Evolutionary conservation across 345 rosid species (phyloP).

Genomic region (Carallia pectinifolia): DNA sequence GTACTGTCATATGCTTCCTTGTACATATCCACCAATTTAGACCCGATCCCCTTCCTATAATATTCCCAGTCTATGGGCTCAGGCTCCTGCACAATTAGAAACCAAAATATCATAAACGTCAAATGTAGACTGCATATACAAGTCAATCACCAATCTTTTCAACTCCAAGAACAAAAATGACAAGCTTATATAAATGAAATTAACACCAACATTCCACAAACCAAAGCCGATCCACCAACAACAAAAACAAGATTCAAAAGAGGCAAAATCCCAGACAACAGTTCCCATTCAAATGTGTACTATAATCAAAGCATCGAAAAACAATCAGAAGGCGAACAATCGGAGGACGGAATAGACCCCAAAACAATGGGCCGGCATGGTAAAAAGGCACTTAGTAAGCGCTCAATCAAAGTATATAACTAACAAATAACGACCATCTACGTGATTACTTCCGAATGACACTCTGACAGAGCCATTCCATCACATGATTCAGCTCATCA

Average conservation of each 20-base stretch:
- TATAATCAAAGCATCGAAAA: not conserved
- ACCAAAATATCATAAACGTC: not conserved
- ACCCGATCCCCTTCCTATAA: constrained; percentile 83
- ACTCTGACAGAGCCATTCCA: too few species aligned
- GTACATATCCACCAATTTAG: constrained; percentile 94
- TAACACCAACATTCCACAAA: not conserved
- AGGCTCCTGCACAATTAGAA: constrained; percentile 60
- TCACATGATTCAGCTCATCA: too few species aligned
- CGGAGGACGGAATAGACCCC: not conserved
- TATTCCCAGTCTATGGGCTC: constrained; percentile 94
- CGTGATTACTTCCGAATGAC: too few species aligned
- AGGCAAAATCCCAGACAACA: not conserved
- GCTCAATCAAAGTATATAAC: too few species aligned
- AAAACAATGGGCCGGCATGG: too few species aligned
- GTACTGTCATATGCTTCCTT: constrained; percentile 90
- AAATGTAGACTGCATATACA: not conserved
- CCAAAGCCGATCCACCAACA: not conserved
- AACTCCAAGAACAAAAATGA: not conserved
- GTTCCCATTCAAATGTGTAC: too few species aligned
- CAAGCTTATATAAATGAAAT: not conserved
- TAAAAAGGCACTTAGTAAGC: too few species aligned
- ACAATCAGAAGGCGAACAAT: not conserved
- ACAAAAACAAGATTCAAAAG: not conserved
- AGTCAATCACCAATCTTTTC: not conserved
- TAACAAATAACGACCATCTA: too few species aligned